Evolutionary conservation across 495 filamentous ascomycete genomes (phyloP), one percentile per base, ranked within the genome.

Genomic region (Neurospora sp.): DNA sequence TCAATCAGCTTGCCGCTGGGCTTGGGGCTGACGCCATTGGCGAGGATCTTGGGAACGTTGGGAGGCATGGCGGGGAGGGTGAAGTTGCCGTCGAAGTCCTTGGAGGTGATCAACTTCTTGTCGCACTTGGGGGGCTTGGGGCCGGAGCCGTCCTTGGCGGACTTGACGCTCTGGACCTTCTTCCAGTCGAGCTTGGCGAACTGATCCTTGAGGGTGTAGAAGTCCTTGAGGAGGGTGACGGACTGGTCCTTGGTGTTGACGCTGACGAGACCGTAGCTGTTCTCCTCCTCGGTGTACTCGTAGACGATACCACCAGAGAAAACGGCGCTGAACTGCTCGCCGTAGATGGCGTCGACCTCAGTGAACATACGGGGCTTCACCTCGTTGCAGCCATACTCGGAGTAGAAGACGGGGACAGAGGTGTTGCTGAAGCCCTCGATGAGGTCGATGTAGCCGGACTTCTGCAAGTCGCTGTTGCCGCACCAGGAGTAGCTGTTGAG

Each of bases 401-500:
- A 95, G 87, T 96, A 97, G 89, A 98, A 97, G 71, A 98, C 88
- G 27, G 95, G 95, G 70, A 97, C 86, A 40, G 90, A 90, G 71
- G 88, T 90, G 74, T 87, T 87, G 70, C 81, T 80, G 84, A 98
- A 96, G 77, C 90, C 87, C 10, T 83, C 79, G 53, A 92, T 89
- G 5, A 98, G 85, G 16, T 84, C 81, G 79, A 96, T 84, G 82
- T 94, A 98, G 74, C 89, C 86, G 3, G 91, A 88, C 68, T 86
- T 87, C 42, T 86, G 82, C 86, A 90, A 96, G 74, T 83, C 88
- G 70, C 92, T 91, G 48, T 90, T 84, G 61, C 93, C 94, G 77
- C 95, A 98, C 95, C 95, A 98, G 46, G 91, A 92, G 87, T 98
- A 98, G 72, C 89, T 93, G 88, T 98, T 98, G 73, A 98, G 86